These are phyloP conservation scores for Cercospora nicotianae DNA, from an alignment of 2,329 filamentous ascomycete genomes.

Conservation along the genomic window DNA sequence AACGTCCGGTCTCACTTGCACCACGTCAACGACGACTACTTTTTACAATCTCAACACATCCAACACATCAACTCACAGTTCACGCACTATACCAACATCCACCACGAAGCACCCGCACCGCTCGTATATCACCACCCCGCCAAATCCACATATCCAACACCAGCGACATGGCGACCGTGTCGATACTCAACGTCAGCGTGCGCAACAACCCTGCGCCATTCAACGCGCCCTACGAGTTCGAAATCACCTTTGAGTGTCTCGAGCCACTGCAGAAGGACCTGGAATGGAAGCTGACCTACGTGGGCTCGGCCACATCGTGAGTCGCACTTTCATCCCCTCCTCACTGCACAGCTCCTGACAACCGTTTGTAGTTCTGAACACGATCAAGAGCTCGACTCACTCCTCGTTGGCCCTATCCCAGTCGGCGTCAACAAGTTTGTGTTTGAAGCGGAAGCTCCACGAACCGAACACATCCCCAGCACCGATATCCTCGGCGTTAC, in stretches of 20 bases:
- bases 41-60: too few relatives aligned
- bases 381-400: constrained; percentile 95
- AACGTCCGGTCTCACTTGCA: background rate
- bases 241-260: constrained; percentile 98
- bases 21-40: background rate
- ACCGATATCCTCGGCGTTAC: constrained; percentile 96
- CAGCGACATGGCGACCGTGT: constrained; percentile 85
- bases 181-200: constrained; percentile 90
- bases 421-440: constrained; percentile 98
- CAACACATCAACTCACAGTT: background rate
- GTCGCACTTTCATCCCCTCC: constrained; percentile 40
- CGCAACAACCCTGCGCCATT: constrained; percentile 97
- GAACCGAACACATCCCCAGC: constrained; percentile 85
- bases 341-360: constrained; percentile 12
- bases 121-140: background rate
- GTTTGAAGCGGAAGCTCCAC: constrained; percentile 91
- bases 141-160: background rate
- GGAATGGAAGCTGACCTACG: constrained; percentile 99
- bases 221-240: constrained; percentile 89
- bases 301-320: constrained; percentile 95
- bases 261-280: constrained; percentile 95
- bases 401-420: constrained; percentile 95
- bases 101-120: background rate
- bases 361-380: constrained; percentile 72
- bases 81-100: background rate